These are phyloP conservation scores for Leersia perrieri DNA, from an alignment of 176 grass and related monocot species.

Conservation along the genomic window DNA sequence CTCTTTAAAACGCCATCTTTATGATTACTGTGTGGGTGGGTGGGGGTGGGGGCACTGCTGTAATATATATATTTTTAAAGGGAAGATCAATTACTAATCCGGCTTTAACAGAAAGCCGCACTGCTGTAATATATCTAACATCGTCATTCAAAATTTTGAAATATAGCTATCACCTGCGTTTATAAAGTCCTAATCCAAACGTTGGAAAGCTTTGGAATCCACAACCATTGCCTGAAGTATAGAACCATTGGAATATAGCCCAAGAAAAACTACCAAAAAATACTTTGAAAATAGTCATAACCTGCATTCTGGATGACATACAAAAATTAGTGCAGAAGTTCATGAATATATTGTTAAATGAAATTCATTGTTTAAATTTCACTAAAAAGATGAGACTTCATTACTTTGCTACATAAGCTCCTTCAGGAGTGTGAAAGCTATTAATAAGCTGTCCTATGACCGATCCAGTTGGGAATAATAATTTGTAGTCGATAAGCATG, in stretches of 20 bases:
- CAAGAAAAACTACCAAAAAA: constrained; percentile 59
- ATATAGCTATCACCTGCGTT: constrained; percentile 37
- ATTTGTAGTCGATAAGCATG: constrained; percentile 61
- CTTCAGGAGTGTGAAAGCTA: constrained; percentile 70
- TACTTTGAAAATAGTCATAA: constrained; percentile 40
- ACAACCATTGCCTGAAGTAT: constrained; percentile 32
- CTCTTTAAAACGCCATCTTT: too few relatives aligned
- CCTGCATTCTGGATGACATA: constrained; percentile 43
- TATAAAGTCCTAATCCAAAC: constrained; percentile 58
- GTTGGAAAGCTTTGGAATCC: constrained; percentile 66
- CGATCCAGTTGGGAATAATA: constrained; percentile 65
- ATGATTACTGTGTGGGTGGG: too few relatives aligned
- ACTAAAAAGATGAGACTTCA: background rate
- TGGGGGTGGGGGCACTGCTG: too few relatives aligned
- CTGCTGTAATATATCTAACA: too few relatives aligned
- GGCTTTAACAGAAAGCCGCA: background rate
- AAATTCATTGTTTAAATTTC: background rate
- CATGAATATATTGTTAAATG: background rate
- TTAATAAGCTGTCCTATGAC: constrained; percentile 69
- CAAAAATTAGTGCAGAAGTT: background rate
- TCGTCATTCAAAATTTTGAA: background rate
- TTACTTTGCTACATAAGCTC: constrained; percentile 60
- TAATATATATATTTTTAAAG: too few relatives aligned
- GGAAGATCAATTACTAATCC: background rate
- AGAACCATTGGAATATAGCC: constrained; percentile 72